Conservation (phyloP, 2,329 filamentous ascomycete genomes). For the Monosporascus sp. region DNA sequence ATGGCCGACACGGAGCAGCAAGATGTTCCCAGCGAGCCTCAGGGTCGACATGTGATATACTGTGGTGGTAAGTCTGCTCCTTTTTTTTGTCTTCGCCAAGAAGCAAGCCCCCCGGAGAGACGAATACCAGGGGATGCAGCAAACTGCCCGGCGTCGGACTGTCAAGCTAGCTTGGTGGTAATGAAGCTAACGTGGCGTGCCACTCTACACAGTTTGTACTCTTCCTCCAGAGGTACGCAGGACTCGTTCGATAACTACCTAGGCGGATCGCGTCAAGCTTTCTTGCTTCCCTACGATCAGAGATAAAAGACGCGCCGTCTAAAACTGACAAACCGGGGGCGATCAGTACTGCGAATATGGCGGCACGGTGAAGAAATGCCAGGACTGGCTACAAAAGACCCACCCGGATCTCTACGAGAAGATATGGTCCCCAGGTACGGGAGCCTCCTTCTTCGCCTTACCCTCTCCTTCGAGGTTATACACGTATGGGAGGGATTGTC, state of each 20-base stretch:
- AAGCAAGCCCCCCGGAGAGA: neutral
- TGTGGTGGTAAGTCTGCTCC: slow-evolving; percentile 47
- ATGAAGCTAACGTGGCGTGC: neutral
- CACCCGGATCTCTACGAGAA: slow-evolving; percentile 68
- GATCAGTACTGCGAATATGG: slow-evolving; percentile 95
- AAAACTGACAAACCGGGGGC: neutral
- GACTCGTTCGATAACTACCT: neutral
- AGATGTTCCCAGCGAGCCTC: slow-evolving; percentile 41
- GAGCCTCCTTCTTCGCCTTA: neutral
- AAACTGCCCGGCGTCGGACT: neutral
- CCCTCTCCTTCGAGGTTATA: neutral
- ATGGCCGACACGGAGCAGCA: slow-evolving; percentile 52
- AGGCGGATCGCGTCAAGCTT: too few species aligned
- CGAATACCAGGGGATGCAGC: neutral
- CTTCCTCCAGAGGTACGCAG: slow-evolving; percentile 57
- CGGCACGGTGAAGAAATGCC: slow-evolving; percentile 92
- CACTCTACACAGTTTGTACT: slow-evolving; percentile 48
- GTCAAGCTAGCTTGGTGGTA: neutral
- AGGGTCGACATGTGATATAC: slow-evolving; percentile 49
- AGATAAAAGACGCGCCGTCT: too few species aligned
- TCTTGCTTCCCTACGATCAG: too few species aligned
- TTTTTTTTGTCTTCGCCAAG: slow-evolving; percentile 10
- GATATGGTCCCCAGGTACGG: slow-evolving; percentile 80
- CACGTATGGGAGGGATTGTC: neutral
- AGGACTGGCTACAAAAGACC: slow-evolving; percentile 83